Evolutionary conservation across 2,329 filamentous ascomycete genomes (phyloP), one percentile per base, ranked within the genome.

Genomic region (Penicillium sclerotiorum): DNA sequence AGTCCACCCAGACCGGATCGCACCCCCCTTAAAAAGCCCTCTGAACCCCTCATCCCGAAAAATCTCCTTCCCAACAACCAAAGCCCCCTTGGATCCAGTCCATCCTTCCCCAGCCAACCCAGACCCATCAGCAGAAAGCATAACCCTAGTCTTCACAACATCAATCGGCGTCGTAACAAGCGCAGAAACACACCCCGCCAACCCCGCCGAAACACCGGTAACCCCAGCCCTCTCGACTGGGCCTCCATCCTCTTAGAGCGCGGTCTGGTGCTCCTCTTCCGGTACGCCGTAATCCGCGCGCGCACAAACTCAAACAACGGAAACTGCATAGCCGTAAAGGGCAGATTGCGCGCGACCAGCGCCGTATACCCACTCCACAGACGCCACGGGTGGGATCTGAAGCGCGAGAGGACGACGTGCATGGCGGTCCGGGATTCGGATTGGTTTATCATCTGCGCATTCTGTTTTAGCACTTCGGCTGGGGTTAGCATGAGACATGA

Each of bases 391-490:
- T 72, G 77, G 1, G 80, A 77, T 52, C 71, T 74, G 64, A 88
- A 87, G 21, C 76, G 75, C 13, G 70, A 67, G 8, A 87, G 67
- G 0, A 84, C 84, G 65, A 82, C 71, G 5, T 85, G 37, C 69
- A 80, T 83, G 0, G 81, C 78, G 47, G 18, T 4, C 7, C 12
- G 18, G 8, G n/a, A 15, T 5, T 40, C 20, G 2, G 27, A 28
- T 42, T 57, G 63, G 18, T 76, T 76, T 1, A 94, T 77, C 81
- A 96, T 91, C 70, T 96, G 91, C 0, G 92, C 90, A 70, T 96
- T 96, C 67, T 95, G 91, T 74, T 96, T 96, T 56, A 96, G 83
- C 7, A 95, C 89, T 68, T 96, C 91, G 12, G 90, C 90, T 0
- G 91, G 92, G 0, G 91, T 93, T 28, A 96, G 81, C 53, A 96